Evolutionary conservation across 805 yeast genomes (phyloP), one percentile per base, ranked within the genome.

Genomic region (Clavispora phyllophila): DNA sequence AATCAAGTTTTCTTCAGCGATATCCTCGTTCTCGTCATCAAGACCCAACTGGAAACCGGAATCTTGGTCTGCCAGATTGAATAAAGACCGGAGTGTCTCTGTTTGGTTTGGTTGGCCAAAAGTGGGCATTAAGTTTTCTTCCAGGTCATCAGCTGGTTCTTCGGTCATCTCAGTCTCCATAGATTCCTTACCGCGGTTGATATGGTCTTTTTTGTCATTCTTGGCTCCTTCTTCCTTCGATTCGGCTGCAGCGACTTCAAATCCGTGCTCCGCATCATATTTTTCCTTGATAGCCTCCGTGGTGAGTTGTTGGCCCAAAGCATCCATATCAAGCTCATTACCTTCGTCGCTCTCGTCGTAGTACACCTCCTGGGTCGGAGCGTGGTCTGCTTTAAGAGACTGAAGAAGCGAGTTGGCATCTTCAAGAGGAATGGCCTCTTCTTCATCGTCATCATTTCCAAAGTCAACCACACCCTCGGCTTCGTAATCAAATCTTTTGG

Each of bases 81-180:
- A 76, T 32, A 84, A 65, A 0, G 76, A 63, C 57, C 91, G 76
- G 39, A 85, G 70, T 0, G 75, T 71, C 49, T 84, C 90, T 0
- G 89, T 82, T 26, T 53, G 55, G 42, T 71, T 72, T 0, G 48
- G 42, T 5, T 55, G 44, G 1, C 78, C 79, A 55, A 80, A 81
- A 0, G 72, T 67, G 9, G 87, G 86, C 33, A 79, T 62, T 49
- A 76, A 77, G 44, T 78, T 80, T 3, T 71, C 75, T 22, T 14
- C 37, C 33, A 17, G 19, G 13, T 29, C 33, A 4, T 29, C 20
- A 5, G 13, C 10, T n/a, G 26, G 5, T 6, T 13, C 22, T 22
- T 5, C 23, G 8, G 8, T 8, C 23, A 8, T 8, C 23, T 22
- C 23, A 5, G 5, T 18, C 35, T 20, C n/a, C n/a, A n/a, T n/a